Base-by-base conservation (phyloP, 2,329 filamentous ascomycete species). In the Verticillium zaregamsianum region DNA sequence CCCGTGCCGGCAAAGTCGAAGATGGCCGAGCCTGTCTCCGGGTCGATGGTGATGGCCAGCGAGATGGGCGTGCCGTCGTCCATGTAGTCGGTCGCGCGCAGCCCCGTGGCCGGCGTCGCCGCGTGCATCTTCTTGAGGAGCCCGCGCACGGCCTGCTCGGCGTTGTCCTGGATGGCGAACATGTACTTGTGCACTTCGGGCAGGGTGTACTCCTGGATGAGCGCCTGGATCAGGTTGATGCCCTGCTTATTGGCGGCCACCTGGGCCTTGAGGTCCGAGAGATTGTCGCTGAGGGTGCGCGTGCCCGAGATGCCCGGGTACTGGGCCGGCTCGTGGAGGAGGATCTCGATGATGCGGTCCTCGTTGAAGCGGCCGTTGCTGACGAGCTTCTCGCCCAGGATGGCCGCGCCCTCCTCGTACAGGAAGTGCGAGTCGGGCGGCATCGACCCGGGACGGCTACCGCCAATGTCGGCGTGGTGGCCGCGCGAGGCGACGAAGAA, bases 381-480 rank as follows among this genome's bases (percentile, higher is more conserved):
- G 2, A 95, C 90, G 1, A 96, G 80, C 76, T 94, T 86, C 68
- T 87, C 85, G 5, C 82, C 85, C 68, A 84, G 84, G 66, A 90
- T 87, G 0, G 85, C 79, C 1, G 86, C 86, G 2, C 87, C 87
- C 73, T 90, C 87, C 68, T 90, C 83, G 70, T 77, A 88, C 5
- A 89, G 79, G 65, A 86, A 83, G 23, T 85, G 83, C 0, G 88
- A 91, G 63, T 90, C 85, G 2, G 91, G 89, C 2, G 92, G 92
- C 92, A 95, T 95, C 1, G 88, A 91, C 1, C 91, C 91, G 0
- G 91, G 90, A 0, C 92, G 80, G 55, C 93, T 93, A 8, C 91
- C 92, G 12, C 92, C 92, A 65, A 95, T 77, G 3, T 77, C 75
- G 0, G 74, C 73, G 28, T 76, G 73, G 54, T 74, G 72, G 0